phyloP scores from a whole-genome alignment of 176 grass and related monocot genomes.

The Musa schizocarpa region DNA sequence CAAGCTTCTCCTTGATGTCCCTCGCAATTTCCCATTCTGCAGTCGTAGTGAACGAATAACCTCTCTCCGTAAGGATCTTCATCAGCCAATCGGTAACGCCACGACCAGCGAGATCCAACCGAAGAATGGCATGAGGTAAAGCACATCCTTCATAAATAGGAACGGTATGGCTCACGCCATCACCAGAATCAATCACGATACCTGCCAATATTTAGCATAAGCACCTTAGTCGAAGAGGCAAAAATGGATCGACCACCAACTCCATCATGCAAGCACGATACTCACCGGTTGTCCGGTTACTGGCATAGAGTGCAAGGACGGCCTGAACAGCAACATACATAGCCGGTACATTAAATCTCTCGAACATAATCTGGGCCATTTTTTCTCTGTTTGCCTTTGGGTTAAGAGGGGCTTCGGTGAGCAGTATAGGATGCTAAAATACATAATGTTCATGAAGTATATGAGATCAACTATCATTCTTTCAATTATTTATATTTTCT shows the following conservation, averaged over 20 bases:
- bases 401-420: constrained; percentile 3
- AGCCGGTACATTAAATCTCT: background rate
- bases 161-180: constrained; percentile 1
- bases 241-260: too few species aligned
- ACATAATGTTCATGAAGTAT: too few species aligned
- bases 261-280: background rate
- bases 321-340: constrained; percentile 3
- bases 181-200: background rate
- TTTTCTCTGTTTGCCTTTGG: constrained; percentile 1
- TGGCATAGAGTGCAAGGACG: background rate
- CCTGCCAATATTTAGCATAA: background rate
- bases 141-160: background rate
- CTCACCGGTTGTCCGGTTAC: constrained; percentile 8
- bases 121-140: background rate
- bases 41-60: background rate
- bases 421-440: background rate
- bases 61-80: background rate
- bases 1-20: constrained; percentile 4
- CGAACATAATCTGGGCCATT: constrained; percentile 6
- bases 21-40: background rate
- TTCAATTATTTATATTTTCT: too few species aligned
- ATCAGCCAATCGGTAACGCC: background rate
- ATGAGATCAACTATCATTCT: too few species aligned
- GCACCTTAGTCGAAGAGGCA: too few species aligned
- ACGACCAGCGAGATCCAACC: background rate